A percentile compares a stretch with the other conserved stretches of the same genome.
These are phyloP conservation scores for Kwoniella mangroviensis DNA, from an alignment of 768 basidiomycete species.

Conservation along the genomic window DNA sequence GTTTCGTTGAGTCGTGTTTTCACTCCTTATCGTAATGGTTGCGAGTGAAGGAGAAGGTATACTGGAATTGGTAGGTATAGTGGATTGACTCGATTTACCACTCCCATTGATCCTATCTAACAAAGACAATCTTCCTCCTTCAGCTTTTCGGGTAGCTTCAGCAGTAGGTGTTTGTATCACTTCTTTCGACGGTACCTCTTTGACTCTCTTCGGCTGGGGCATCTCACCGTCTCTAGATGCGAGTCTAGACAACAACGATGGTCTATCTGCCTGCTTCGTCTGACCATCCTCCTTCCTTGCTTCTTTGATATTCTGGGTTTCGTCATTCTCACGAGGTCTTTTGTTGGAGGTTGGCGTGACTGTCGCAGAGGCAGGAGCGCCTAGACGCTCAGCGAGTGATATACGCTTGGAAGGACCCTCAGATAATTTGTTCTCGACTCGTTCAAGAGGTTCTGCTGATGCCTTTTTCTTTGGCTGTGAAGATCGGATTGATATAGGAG, in stretches of 20 bases:
- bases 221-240: slow-evolving; percentile 5
- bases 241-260: slow-evolving; percentile 24
- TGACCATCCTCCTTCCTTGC: background rate
- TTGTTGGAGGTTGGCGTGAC: background rate
- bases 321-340: slow-evolving; percentile 7
- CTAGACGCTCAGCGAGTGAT: slow-evolving; percentile 18
- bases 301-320: background rate
- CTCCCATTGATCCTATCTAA: slow-evolving; percentile 22
- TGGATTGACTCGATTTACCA: slow-evolving; percentile 9
- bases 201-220: slow-evolving; percentile 4
- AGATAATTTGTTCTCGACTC: too few relatives aligned
- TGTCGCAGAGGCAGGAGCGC: background rate
- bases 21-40: background rate
- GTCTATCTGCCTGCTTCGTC: background rate
- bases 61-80: background rate
- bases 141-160: background rate
- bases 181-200: background rate
- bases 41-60: slow-evolving; percentile 3
- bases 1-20: background rate
- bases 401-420: background rate
- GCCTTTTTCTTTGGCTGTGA: background rate
- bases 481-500: background rate
- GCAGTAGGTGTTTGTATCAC: background rate
- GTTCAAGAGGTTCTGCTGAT: background rate
- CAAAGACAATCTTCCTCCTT: slow-evolving; percentile 3